phyloP scores from a whole-genome alignment of 148 eudicot species.

The Mesembryanthemum crystallinum region DNA sequence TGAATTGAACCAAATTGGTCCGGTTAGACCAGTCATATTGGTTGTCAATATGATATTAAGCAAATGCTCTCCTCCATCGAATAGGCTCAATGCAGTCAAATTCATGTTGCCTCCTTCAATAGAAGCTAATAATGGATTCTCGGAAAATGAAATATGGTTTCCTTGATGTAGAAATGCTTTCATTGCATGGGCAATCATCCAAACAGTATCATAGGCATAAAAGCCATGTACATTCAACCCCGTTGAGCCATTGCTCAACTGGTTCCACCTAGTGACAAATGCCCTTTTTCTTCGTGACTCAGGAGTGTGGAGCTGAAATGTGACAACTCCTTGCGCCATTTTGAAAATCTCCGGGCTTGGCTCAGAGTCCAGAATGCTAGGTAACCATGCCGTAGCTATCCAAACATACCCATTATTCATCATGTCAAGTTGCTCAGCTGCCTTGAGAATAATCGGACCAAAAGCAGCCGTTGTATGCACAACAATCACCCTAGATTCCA shows the following conservation, averaged over 20 bases:
- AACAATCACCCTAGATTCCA: conserved; percentile 59
- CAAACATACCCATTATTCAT: conserved; percentile 69
- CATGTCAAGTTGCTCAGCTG: conserved; percentile 68
- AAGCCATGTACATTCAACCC: conserved; percentile 48
- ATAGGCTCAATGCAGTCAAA: conserved; percentile 44
- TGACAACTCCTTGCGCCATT: conserved; percentile 46
- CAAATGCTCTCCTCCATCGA: conserved; percentile 47
- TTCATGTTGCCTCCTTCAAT: conserved; percentile 39
- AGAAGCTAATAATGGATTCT: conserved; percentile 32
- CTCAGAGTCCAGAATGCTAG: conserved; percentile 51
- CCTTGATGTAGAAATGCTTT: conserved; percentile 37
- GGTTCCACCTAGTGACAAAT: conserved; percentile 35
- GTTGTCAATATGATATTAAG: conserved; percentile 35
- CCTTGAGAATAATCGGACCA: conserved; percentile 50
- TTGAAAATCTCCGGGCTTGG: conserved; percentile 6
- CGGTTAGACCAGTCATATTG: conserved; percentile 39
- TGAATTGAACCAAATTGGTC: conserved; percentile 29
- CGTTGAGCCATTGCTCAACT: conserved; percentile 35
- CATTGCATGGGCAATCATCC: conserved; percentile 54
- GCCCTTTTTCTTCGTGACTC: conserved; percentile 44
- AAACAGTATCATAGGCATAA: conserved; percentile 70
- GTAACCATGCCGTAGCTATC: conserved; percentile 77
- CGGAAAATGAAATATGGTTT: conserved; percentile 49
- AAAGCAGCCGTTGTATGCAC: conserved; percentile 33
- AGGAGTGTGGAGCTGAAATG: conserved; percentile 57